Base-by-base conservation (phyloP, 1,284 basidiomycete genomes). In the Tilletia setariae region DNA sequence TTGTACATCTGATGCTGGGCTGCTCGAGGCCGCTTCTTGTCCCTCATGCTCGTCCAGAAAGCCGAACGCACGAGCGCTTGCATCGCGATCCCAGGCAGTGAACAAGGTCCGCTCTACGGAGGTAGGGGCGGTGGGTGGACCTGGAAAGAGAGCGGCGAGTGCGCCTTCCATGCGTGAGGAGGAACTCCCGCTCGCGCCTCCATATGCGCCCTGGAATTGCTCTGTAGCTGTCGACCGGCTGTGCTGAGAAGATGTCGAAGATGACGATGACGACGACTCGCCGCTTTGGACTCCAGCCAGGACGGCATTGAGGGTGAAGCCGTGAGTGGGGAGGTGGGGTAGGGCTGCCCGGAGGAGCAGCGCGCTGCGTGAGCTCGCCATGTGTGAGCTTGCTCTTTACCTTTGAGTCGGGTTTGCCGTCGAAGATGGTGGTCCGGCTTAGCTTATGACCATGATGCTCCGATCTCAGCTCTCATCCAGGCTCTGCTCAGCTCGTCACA, bases 291-390 rank as follows among this genome's bases (percentile, higher is more conserved):
- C 53, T 23, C 53, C 53, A 9, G 1, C 23, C 23, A 59, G 23
- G 53, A 59, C 53, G 9, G 53, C 53, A 9, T 21, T 30, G 23
- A 59, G 53, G 53, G 53, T 59, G 25, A 59, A 59, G n/a, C 53
- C 53, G 53, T 59, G 53, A 21, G 53, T 15, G 4, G 53, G 53
- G 19, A 59, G 25, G 7, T 59, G 53, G 16, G 53, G 53, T 8
- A 59, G 25, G 1, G 53, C 53, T 21, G 53, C 53, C 23, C 53
- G 53, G 19, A 59, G 25, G 53, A 59, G 53, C 23, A 30, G 23
- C 16, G 28, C 53, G 53, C 53, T 59, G 53, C 53, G 53, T 4
- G 53, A 59, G 53, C 2, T 30, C 32, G 53, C 25, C 47, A 49
- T 49, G 19, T 44, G n/a, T n/a, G n/a, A n/a, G n/a, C n/a, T n/a